phyloP scores from a whole-genome alignment of 805 yeast genomes.

The Yarrowia divulgata region DNA sequence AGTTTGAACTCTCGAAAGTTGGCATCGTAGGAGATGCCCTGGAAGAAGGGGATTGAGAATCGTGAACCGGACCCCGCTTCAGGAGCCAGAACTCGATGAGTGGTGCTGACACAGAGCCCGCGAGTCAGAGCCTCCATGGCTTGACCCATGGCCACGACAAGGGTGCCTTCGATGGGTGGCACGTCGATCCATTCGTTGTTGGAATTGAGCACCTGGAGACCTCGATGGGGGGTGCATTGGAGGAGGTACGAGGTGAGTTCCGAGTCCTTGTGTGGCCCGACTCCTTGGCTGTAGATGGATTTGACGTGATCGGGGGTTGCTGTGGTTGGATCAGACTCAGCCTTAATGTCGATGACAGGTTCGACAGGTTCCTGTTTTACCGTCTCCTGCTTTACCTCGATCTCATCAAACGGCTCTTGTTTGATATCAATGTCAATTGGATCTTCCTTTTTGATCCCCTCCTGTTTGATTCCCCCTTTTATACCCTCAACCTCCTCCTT shows the following conservation, averaged over 20 bases:
- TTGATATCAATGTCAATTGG: background rate
- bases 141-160: constrained; percentile 38
- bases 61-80: constrained; percentile 24
- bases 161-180: constrained; percentile 19
- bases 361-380: background rate
- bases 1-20: constrained; percentile 19
- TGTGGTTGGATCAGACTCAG: background rate
- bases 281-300: constrained; percentile 19
- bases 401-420: background rate
- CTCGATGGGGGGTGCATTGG: constrained; percentile 17
- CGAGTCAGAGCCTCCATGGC: constrained; percentile 38
- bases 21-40: constrained; percentile 35
- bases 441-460: background rate
- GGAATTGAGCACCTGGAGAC: constrained; percentile 33
- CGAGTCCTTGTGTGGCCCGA: constrained; percentile 38
- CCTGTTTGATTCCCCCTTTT: background rate
- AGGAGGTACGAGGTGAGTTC: constrained; percentile 28
- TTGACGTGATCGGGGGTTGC: no score
- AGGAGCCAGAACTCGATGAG: constrained; percentile 33
- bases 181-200: constrained; percentile 36
- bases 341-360: background rate
- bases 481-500: background rate
- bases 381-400: background rate
- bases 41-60: constrained; percentile 34
- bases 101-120: constrained; percentile 30